These are phyloP conservation scores for Arachnomyces sp. DNA, from an alignment of 2,329 filamentous ascomycete genomes.

Conservation along the genomic window DNA sequence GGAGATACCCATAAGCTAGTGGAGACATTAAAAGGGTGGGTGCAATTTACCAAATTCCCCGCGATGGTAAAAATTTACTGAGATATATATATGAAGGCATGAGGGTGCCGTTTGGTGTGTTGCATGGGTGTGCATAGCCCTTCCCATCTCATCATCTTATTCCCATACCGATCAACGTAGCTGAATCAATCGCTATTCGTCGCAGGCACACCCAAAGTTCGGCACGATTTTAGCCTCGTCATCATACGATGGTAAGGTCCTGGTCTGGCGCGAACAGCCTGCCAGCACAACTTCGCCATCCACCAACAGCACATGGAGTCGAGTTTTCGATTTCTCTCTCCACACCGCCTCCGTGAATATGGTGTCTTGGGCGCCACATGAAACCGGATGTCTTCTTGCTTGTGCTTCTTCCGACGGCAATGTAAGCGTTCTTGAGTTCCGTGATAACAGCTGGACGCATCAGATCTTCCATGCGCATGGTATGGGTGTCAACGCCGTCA, in stretches of 20 bases:
- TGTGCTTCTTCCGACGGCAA: slow-evolving; percentile 91
- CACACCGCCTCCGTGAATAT: slow-evolving; percentile 97
- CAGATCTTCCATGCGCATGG: slow-evolving; percentile 86
- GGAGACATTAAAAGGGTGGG: slow-evolving; percentile 89
- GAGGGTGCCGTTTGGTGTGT: slow-evolving; percentile 98
- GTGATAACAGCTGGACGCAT: slow-evolving; percentile 88
- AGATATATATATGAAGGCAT: slow-evolving; percentile 53
- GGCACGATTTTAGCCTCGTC: slow-evolving; percentile 95
- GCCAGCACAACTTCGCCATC: slow-evolving; percentile 28
- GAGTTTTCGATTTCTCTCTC: slow-evolving; percentile 84
- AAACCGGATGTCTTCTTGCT: slow-evolving; percentile 87
- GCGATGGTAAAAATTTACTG: slow-evolving; percentile 7
- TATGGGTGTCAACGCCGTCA: slow-evolving; percentile 89
- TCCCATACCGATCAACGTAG: background rate
- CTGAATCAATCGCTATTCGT: slow-evolving; percentile 3
- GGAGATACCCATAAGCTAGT: slow-evolving; percentile 81
- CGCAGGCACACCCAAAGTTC: slow-evolving; percentile 83
- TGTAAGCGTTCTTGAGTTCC: slow-evolving; percentile 92
- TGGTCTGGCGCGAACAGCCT: slow-evolving; percentile 90
- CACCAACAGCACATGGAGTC: slow-evolving; percentile 60
- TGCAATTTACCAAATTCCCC: slow-evolving; percentile 8
- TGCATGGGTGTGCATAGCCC: slow-evolving; percentile 58
- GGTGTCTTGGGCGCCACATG: slow-evolving; percentile 94
- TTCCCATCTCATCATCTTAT: background rate
- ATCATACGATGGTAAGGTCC: slow-evolving; percentile 93